Evolutionary conservation across 176 grass and related monocot species (phyloP), one percentile per base, ranked within the genome.

Genomic region (Cenchrus purpureus): DNA sequence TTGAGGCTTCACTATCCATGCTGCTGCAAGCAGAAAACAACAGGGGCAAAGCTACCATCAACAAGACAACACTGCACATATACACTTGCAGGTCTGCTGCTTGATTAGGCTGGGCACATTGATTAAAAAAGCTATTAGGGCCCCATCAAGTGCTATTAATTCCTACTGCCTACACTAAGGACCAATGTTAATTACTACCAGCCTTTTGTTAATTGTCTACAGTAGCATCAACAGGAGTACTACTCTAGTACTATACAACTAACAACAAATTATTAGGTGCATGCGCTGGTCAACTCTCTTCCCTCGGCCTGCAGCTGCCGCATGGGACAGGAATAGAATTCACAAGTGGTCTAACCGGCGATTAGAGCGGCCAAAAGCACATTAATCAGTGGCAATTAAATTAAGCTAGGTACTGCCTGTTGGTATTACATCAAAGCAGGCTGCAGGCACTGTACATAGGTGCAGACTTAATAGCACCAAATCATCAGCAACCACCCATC

Each of bases 1-100:
- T 12, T 76, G 73, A 37, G 16, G 53, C 70, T 56, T 76, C 73
- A 76, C 73, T 12, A 58, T 76, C 73, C 73, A 20, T 12, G 54
- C 16, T 43, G 66, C 65, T 9, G 34, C 34, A 43, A 43, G 8
- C 29, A 76, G 73, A 40, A 57, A 58, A 56, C 17, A 42, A 42
- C 50, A 52, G 7, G 13, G 3, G 71, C 48, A 54, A 54, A 54
- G 71, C 22, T 53, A 53, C 49, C 46, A 73, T 73, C 12, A 74
- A 10, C 25, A 74, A 74, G 49, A 53, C 7, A 68, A 43, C 65
- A 4, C 65, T 43, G 65, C 65, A 67, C 14, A 19, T 8, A 69
- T 1, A 17, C 17, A 15, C 45, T 54, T 55, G 31, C 29, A 37
- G 51, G 25, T 2, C 50, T 74, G 71, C 22, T 32, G 71, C 22